Evolutionary conservation across 306 rosid species (phyloP), one percentile per base, ranked within the genome.

Genomic region (Gynostemma pentaphyllum): DNA sequence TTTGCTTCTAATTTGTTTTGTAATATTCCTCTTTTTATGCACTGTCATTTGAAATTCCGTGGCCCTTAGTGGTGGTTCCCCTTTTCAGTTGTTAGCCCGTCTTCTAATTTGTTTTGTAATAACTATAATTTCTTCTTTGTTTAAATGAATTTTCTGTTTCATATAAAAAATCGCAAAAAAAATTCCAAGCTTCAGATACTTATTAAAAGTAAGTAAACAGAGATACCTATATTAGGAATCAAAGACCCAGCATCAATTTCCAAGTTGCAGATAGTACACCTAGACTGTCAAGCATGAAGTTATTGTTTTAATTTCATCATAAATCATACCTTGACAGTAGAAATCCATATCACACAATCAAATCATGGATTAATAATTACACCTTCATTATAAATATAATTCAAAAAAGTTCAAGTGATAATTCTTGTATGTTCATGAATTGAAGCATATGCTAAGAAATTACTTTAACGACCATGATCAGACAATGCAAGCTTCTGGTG

Each of bases 191-290:
- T n/a, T n/a, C n/a, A n/a, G n/a, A n/a, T n/a, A n/a, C n/a, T n/a
- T n/a, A n/a, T n/a, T n/a, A 11, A 42, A 40, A 37, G 29, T 67
- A 62, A 63, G 47, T 50, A 12, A 60, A 24, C 54, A 75, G 46
- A 78, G 56, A 66, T 84, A 88, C 96, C 99, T 73, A 65, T 81
- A 81, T 92, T 88, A 61, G 99, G 95, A 74, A 82, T 76, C 80
- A 86, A 66, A 64, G 97, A 71, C 67, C 86, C 72, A 12, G 83
- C 71, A 71, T 88, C 95, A 68, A 92, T 75, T 75, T 88, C 96
- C 60, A 78, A 75, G 76, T 73, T 81, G 86, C 99, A 92, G 64
- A 86, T 74, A 67, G 95, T 66, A 75, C 96, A 92, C 78, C 95
- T 88, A 60, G 96, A 81, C 99, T 88, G 98, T 66, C 50, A 78